phyloP scores from a whole-genome alignment of 1,284 basidiomycete species.

The Melampsora allii-populina region DNA sequence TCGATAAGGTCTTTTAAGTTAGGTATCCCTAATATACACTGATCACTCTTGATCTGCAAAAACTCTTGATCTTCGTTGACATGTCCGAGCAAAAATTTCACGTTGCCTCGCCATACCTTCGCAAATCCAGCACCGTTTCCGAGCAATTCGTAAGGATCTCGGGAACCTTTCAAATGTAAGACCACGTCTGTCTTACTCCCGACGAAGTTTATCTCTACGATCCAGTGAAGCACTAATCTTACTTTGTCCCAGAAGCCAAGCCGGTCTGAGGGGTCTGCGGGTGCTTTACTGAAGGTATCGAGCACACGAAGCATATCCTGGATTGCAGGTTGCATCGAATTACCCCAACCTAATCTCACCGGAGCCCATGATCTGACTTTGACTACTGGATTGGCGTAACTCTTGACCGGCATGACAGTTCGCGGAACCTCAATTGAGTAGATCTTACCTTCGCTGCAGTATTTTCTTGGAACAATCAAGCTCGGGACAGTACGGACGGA shows the following conservation, averaged over 20 bases:
- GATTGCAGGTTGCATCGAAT: constrained; percentile 79
- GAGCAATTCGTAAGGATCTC: constrained; percentile 72
- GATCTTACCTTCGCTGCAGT: constrained; percentile 51
- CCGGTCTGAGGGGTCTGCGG: constrained; percentile 78
- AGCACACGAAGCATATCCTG: constrained; percentile 82
- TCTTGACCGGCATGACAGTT: constrained; percentile 92
- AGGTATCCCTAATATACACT: constrained; percentile 76
- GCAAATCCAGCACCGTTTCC: constrained; percentile 85
- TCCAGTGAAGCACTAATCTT: constrained; percentile 80
- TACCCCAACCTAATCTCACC: constrained; percentile 77
- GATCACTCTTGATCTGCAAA: constrained; percentile 76
- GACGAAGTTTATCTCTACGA: constrained; percentile 66
- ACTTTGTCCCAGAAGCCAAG: constrained; percentile 97
- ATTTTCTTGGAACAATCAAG: constrained; percentile 58
- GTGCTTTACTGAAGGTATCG: constrained; percentile 74
- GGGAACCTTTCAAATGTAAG: constrained; percentile 59
- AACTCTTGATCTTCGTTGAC: constrained; percentile 73
- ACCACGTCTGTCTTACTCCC: constrained; percentile 53
- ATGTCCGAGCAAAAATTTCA: constrained; percentile 69
- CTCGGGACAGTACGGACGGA: constrained; percentile 72
- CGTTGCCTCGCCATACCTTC: constrained; percentile 75
- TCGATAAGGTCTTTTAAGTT: constrained; percentile 56
- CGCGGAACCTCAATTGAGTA: constrained; percentile 74
- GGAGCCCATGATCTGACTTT: constrained; percentile 65
- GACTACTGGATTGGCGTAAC: constrained; percentile 68